Conservation (phyloP, 345 rosid genomes). For the Eucalyptus camaldulensis region DNA sequence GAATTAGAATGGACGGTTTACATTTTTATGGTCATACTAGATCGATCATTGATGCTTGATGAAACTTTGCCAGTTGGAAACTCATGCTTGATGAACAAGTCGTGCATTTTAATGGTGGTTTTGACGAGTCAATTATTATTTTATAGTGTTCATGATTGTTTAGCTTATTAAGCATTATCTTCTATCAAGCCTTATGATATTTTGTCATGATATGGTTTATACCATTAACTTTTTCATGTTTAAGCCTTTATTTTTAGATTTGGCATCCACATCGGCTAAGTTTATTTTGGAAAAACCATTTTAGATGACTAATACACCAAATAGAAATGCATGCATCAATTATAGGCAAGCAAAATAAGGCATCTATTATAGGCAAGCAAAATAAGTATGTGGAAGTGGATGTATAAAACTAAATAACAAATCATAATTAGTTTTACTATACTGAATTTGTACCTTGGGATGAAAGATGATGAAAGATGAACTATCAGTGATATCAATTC, state of each 20-base stretch:
- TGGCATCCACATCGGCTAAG: accelerated
- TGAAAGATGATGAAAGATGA: neutral
- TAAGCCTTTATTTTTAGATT: neutral
- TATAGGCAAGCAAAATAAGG: neutral
- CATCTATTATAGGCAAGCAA: neutral
- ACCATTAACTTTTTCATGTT: neutral
- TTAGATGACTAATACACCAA: neutral
- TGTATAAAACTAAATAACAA: neutral
- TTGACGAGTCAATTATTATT: neutral
- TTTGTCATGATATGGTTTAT: neutral
- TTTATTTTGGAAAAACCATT: neutral
- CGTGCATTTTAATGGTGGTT: neutral
- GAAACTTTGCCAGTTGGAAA: neutral
- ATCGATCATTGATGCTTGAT: neutral
- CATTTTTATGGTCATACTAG: neutral
- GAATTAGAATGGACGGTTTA: neutral
- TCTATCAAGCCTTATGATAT: neutral
- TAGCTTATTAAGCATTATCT: neutral
- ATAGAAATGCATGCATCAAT: neutral
- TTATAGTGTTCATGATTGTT: neutral
- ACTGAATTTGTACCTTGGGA: neutral
- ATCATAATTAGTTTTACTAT: neutral
- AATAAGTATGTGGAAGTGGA: neutral
- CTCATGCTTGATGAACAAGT: neutral
- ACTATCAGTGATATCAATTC: neutral